phyloP scores from a whole-genome alignment of 495 filamentous ascomycete species.

The Halenospora varia region DNA sequence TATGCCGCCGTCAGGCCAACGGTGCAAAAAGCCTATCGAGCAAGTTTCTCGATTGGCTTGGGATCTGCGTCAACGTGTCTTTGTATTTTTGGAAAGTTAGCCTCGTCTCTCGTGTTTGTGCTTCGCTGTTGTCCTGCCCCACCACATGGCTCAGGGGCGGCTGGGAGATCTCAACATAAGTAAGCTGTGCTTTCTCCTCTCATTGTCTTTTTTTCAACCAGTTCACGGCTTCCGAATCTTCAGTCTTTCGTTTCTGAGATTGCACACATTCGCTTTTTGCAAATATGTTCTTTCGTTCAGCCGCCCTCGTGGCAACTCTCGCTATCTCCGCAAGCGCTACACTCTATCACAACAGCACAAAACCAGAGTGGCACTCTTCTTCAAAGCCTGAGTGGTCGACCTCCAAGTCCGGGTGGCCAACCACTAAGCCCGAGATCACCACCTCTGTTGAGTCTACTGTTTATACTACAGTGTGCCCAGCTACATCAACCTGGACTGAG shows the following conservation, averaged over 20 bases:
- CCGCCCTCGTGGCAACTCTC: background rate
- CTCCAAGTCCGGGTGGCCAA: too few species aligned
- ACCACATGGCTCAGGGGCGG: background rate
- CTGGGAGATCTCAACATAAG: too few species aligned
- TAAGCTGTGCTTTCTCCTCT: too few species aligned
- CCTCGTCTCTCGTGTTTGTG: background rate
- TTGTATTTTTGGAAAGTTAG: background rate
- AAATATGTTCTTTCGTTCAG: background rate
- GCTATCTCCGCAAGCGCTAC: background rate
- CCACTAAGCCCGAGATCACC: background rate
- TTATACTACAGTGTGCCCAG: background rate
- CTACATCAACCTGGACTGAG: background rate
- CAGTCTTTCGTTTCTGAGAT: background rate
- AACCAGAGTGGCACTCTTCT: background rate
- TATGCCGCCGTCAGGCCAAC: background rate
- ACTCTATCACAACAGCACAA: background rate
- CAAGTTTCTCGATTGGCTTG: background rate
- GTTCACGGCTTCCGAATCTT: background rate
- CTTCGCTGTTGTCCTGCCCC: background rate
- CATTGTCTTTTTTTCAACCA: background rate
- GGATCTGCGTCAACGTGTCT: too few species aligned
- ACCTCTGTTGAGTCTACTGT: background rate
- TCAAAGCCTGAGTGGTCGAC: too few species aligned
- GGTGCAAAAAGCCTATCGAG: background rate
- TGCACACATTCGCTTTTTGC: background rate